phyloP scores from a whole-genome alignment of 495 filamentous ascomycete species.

The Xylaria flabelliformis region DNA sequence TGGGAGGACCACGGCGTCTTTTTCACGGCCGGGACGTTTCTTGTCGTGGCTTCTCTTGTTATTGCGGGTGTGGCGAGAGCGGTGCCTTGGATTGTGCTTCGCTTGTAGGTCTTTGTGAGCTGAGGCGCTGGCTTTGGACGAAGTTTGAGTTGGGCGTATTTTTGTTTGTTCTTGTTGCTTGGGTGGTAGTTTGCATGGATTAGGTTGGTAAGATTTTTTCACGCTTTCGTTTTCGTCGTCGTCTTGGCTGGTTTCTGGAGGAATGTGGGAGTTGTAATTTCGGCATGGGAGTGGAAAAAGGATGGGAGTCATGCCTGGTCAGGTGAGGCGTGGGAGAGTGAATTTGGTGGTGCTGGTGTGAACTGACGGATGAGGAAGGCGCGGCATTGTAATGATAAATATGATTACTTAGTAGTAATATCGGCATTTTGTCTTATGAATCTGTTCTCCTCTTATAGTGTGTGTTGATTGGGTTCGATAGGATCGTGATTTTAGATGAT shows the following conservation, averaged over 20 bases:
- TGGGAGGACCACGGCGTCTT: constrained; percentile 37
- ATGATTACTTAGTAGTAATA: constrained; percentile 14
- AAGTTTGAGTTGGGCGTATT: background rate
- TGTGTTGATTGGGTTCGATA: background rate
- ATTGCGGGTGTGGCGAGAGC: background rate
- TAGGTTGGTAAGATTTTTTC: background rate
- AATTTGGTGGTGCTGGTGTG: background rate
- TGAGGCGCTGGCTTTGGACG: background rate
- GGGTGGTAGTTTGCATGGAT: background rate
- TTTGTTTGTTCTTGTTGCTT: background rate
- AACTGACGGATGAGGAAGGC: background rate
- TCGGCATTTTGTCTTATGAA: background rate
- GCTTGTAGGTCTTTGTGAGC: background rate
- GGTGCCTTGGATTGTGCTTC: background rate
- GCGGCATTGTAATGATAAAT: background rate
- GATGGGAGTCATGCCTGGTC: background rate
- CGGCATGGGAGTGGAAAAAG: background rate
- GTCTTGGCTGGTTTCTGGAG: background rate
- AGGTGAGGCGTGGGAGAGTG: background rate
- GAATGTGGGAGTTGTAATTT: background rate
- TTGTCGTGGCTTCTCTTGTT: constrained; percentile 9
- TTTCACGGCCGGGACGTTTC: constrained; percentile 32
- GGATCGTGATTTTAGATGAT: background rate
- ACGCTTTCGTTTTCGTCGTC: background rate
- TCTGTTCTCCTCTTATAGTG: background rate